These are phyloP conservation scores for Chaetomiaceae sp. DNA, from an alignment of 2,329 filamentous ascomycete species.

Conservation along the genomic window DNA sequence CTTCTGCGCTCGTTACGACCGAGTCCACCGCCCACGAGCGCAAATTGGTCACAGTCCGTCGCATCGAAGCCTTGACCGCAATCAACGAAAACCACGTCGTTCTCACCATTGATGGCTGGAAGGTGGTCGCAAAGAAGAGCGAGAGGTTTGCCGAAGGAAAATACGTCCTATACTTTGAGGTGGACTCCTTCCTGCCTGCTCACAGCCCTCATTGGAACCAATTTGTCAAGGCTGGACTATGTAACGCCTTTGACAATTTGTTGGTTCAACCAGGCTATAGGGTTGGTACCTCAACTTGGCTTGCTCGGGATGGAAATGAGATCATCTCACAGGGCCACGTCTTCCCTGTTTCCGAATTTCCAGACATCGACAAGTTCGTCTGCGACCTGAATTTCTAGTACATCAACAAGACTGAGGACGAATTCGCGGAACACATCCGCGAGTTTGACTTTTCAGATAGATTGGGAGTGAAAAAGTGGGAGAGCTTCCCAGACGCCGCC, in stretches of 20 bases:
- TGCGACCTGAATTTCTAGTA: background rate
- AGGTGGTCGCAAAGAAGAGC: conserved; percentile 18
- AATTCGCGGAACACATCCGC: conserved; percentile 2
- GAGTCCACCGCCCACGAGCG: background rate
- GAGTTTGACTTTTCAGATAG: conserved; percentile 21
- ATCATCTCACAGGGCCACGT: conserved; percentile 23
- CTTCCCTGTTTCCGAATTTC: conserved; percentile 13
- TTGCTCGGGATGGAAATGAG: conserved; percentile 8
- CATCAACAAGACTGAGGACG: background rate
- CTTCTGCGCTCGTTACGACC: background rate
- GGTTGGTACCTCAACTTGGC: conserved; percentile 9
- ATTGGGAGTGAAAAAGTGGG: conserved; percentile 28
- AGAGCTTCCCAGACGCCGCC: background rate
- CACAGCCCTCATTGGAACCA: background rate
- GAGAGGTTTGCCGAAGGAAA: conserved; percentile 20
- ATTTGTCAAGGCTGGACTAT: conserved; percentile 6
- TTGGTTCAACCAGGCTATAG: conserved; percentile 24
- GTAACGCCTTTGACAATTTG: conserved; percentile 15
- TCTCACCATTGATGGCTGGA: conserved; percentile 29
- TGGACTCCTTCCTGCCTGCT: conserved; percentile 29
- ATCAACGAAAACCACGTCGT: conserved; percentile 5
- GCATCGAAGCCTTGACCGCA: conserved; percentile 12
- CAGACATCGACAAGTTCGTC: background rate
- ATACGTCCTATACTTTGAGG: conserved; percentile 28
- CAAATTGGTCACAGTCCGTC: conserved; percentile 25